Evolutionary conservation across 441 rosid species (phyloP).

Genomic region (Croton setiger): DNA sequence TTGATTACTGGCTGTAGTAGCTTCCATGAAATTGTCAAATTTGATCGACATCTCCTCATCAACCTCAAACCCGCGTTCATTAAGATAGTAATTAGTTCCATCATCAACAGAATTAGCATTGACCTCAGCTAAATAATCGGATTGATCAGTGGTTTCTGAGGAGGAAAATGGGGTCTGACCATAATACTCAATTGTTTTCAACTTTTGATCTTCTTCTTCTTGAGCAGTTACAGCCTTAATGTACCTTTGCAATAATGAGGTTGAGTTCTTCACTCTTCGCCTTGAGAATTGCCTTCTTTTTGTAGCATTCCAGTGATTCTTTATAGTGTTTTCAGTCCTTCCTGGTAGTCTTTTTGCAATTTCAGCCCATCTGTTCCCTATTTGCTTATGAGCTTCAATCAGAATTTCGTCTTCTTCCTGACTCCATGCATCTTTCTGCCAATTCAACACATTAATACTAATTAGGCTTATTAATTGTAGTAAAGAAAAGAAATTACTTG

Average conservation of each 20-base stretch:
- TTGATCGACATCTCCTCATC: slow-evolving; percentile 16
- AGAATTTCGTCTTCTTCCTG: slow-evolving; percentile 64
- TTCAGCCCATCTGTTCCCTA: slow-evolving; percentile 84
- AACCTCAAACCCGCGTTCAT: slow-evolving; percentile 13
- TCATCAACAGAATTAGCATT: not conserved
- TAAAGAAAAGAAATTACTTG: too few species aligned
- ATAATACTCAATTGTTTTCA: not conserved
- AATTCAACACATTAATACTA: not conserved
- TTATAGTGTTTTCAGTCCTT: slow-evolving; percentile 69
- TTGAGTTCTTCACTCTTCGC: slow-evolving; percentile 28
- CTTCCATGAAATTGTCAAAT: slow-evolving; percentile 20
- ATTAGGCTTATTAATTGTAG: not conserved
- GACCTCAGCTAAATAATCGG: too few species aligned
- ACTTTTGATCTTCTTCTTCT: not conserved
- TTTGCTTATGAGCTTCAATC: slow-evolving; percentile 52
- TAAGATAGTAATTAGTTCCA: not conserved
- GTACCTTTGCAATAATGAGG: slow-evolving; percentile 47
- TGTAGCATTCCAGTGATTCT: slow-evolving; percentile 91
- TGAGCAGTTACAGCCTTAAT: slow-evolving; percentile 36
- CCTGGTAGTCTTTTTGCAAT: slow-evolving; percentile 64
- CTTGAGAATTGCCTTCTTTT: slow-evolving; percentile 56
- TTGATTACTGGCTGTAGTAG: not conserved
- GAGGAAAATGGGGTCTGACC: not conserved
- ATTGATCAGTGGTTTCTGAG: not conserved
- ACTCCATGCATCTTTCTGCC: slow-evolving; percentile 80